phyloP scores from a whole-genome alignment of 73 alveolate species.

The Paramecium tetraurelia region DNA sequence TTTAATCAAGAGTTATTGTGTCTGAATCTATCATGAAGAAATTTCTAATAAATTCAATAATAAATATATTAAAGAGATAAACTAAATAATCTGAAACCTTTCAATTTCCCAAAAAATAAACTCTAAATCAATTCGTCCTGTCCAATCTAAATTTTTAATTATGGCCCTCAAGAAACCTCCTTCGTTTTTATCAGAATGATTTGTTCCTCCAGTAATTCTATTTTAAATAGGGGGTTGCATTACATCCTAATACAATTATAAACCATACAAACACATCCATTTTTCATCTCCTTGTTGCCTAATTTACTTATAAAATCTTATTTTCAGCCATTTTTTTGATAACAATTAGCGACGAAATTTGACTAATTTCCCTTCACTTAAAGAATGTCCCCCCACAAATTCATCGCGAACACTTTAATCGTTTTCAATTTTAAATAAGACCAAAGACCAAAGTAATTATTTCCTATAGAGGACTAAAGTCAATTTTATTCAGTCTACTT shows the following conservation, averaged over 20 bases:
- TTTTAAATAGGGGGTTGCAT: neutral
- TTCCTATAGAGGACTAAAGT: too few species aligned
- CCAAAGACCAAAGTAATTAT: too few species aligned
- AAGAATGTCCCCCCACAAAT: too few species aligned
- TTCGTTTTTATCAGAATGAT: neutral
- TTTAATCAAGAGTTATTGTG: slow-evolving; percentile 21
- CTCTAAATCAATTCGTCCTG: neutral
- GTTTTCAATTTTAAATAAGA: too few species aligned
- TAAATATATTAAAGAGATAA: neutral
- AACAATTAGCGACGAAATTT: too few species aligned
- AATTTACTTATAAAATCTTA: neutral
- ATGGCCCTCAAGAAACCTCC: neutral
- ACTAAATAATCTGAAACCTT: neutral
- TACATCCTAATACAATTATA: neutral
- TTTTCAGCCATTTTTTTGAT: neutral
- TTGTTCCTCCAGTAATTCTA: slow-evolving; percentile 18
- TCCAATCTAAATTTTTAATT: neutral
- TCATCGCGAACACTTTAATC: too few species aligned
- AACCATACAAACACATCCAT: neutral
- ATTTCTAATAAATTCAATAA: neutral
- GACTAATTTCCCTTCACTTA: too few species aligned
- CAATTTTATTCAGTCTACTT: too few species aligned
- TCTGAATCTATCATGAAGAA: slow-evolving; percentile 11
- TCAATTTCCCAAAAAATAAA: neutral
- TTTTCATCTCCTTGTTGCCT: neutral